Conservation (phyloP, 75 land plant genomes). For the Chamaecyparis obtusa region DNA sequence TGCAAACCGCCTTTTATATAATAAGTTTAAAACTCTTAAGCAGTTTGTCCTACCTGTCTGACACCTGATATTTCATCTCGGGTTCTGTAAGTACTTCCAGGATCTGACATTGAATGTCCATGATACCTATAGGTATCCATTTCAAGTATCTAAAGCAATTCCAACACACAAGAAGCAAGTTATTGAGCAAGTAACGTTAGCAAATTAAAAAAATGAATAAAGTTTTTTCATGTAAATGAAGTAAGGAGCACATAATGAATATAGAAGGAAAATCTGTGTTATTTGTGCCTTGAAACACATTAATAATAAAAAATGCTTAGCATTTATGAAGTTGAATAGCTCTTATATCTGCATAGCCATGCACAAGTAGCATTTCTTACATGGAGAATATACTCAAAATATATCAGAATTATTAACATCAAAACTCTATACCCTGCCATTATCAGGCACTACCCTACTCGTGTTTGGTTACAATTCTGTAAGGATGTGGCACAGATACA, state of each 20-base stretch:
- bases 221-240: not conserved
- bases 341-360: not conserved
- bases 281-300: not conserved
- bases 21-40: not conserved
- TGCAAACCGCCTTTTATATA: not conserved
- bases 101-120: slow-evolving; percentile 99
- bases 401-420: too few species aligned
- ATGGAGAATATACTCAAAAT: not conserved
- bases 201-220: not conserved
- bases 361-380: not conserved
- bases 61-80: slow-evolving; percentile 96
- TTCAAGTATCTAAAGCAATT: slow-evolving; percentile 74
- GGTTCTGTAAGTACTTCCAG: slow-evolving; percentile 97
- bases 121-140: slow-evolving; percentile 99
- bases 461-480: not conserved
- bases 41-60: slow-evolving; percentile 61
- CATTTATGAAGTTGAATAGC: not conserved
- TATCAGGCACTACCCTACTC: not conserved
- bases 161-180: slow-evolving; percentile 6
- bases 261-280: not conserved
- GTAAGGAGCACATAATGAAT: not conserved
- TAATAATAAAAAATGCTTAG: not conserved
- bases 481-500: not conserved
- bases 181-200: not conserved
- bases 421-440: too few species aligned